Evolutionary conservation across 331 rosid species (phyloP), one percentile per base, ranked within the genome.

Genomic region (Pyrus hybrid): DNA sequence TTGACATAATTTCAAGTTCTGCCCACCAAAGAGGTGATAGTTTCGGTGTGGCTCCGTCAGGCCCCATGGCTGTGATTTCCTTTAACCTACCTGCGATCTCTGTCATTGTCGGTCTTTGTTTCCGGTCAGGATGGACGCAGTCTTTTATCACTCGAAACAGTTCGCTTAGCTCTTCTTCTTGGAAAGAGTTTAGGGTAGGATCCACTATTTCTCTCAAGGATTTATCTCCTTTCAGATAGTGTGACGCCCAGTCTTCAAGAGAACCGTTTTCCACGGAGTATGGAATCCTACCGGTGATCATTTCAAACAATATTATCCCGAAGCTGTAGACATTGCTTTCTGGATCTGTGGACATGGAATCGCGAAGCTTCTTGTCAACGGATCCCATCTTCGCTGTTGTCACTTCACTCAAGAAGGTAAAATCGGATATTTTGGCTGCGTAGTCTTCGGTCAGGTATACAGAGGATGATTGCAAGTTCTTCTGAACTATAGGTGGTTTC

Each of bases 21-120:
- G 97, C 97, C 99, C 99, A 95, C 99, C 99, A 95, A 68, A 95
- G 91, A 67, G 93, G 96, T 33, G 97, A 92, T 68, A 86, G 13
- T 82, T 89, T 95, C 57, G 97, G 97, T 21, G 85, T 84, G 41
- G 93, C 97, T 74, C 77, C 89, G 57, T 88, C 93, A 43, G 97
- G 93, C 17, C 67, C 96, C 88, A 92, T 78, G 26, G 83, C 82
- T 73, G 96, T 95, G 21, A 90, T 90, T 22, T 86, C 87, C 78
- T 73, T 90, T 87, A 92, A 78, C 87, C 72, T 88, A 8, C 83
- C 60, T 2, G 87, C 67, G 51, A 95, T 71, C 81, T 89, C 93
- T 23, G 20, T 80, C 91, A 92, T 90, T 26, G 86, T 82, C 20
- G 86, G 90, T 67, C 92, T 89, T 81, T 80, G 84, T 20, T 79